Percentiles rank a stretch among this genome's conserved stretches.
Evolutionary conservation across 176 grass and related monocot genomes (phyloP).

Genomic region (Aegilops sharonensis): DNA sequence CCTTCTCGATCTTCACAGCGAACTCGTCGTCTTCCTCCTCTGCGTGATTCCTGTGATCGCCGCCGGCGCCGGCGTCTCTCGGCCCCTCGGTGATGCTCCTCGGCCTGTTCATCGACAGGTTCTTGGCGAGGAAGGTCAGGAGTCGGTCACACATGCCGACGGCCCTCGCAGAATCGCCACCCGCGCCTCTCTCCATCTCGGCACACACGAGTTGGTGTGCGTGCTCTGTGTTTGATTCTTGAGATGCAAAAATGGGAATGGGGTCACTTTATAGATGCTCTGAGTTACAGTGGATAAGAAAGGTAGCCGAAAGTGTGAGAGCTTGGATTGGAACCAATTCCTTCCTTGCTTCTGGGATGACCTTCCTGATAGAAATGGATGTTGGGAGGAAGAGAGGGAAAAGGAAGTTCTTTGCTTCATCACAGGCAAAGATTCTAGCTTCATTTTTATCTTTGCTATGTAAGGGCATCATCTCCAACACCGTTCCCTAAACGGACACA

Average conservation of each 20-base stretch:
- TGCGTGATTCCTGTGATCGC: background rate
- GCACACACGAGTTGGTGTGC: background rate
- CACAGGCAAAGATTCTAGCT: slow-evolving; percentile 13
- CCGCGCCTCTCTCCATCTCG: background rate
- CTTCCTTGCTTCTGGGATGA: slow-evolving; percentile 30
- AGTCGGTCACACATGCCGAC: slow-evolving; percentile 45
- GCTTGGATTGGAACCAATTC: slow-evolving; percentile 28
- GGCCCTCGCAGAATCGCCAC: background rate
- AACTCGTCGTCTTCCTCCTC: slow-evolving; percentile 29
- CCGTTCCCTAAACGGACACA: too few relatives aligned
- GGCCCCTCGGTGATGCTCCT: slow-evolving; percentile 31
- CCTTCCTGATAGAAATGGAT: slow-evolving; percentile 1
- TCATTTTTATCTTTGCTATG: background rate
- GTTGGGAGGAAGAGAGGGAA: background rate
- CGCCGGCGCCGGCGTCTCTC: background rate
- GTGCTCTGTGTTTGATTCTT: background rate
- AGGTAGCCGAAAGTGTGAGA: background rate
- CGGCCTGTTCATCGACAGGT: slow-evolving; percentile 29
- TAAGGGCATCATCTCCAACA: too few relatives aligned
- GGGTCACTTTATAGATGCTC: slow-evolving; percentile 37
- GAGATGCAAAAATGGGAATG: background rate
- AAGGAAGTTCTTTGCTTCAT: background rate
- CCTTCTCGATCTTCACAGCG: slow-evolving; percentile 42
- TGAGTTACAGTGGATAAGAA: slow-evolving; percentile 10
- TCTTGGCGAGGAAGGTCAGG: slow-evolving; percentile 41